Conservation (phyloP, 148 eudicot genomes). For the Silene conica region DNA sequence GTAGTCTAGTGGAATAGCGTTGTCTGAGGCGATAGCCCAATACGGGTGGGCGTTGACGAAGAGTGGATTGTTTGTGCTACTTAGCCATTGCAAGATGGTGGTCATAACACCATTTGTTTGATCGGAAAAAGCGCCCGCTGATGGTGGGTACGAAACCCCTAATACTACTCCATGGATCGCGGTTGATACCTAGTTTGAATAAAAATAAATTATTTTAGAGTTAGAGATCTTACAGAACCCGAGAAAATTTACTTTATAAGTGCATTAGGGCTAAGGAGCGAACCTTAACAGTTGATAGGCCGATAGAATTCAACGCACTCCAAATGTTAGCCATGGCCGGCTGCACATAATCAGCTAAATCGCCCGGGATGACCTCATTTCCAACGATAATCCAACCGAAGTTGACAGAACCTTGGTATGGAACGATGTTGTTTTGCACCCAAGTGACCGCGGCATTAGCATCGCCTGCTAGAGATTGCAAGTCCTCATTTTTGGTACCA, state of each 20-base stretch:
- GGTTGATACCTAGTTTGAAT: slow-evolving; percentile 1
- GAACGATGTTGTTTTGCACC: slow-evolving; percentile 15
- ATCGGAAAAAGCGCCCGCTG: slow-evolving; percentile 12
- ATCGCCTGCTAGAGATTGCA: slow-evolving; percentile 6
- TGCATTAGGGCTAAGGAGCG: too few species aligned
- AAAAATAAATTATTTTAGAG: too few species aligned
- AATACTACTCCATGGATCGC: slow-evolving; percentile 2
- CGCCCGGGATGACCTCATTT: slow-evolving; percentile 19
- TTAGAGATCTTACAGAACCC: too few species aligned
- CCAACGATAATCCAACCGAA: slow-evolving; percentile 23
- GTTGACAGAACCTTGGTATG: slow-evolving; percentile 1
- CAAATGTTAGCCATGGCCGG: slow-evolving; percentile 21
- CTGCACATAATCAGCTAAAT: neutral
- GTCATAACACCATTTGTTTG: neutral
- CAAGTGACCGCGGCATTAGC: neutral
- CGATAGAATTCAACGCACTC: neutral
- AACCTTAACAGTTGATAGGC: neutral
- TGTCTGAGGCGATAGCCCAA: neutral
- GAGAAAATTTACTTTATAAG: too few species aligned
- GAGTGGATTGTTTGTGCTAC: slow-evolving; percentile 16
- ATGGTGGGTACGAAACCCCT: slow-evolving; percentile 19
- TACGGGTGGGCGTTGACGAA: slow-evolving; percentile 21
- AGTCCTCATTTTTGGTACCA: slow-evolving; percentile 11
- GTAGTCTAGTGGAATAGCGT: slow-evolving; percentile 19
- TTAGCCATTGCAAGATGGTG: slow-evolving; percentile 15